Percentiles rank a stretch among this genome's conserved stretches.
Evolutionary conservation across 805 yeast species (phyloP).

Genomic region (Suhomyces xylopsoci): DNA sequence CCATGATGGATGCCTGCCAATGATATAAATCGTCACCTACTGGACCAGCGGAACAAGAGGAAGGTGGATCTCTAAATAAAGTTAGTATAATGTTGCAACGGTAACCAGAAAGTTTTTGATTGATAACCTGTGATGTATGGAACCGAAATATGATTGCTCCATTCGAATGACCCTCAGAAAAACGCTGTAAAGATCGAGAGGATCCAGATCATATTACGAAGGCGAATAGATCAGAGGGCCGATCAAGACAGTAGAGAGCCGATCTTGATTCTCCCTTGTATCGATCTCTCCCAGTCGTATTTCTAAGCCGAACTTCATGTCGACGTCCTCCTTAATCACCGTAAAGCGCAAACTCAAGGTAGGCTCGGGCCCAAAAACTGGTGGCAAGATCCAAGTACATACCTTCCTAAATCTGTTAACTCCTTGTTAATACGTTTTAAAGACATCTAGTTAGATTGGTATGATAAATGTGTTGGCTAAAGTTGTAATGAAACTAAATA

Average conservation of each 20-base stretch:
- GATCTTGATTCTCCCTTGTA: neutral
- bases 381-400: slow-evolving; percentile 34
- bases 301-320: neutral
- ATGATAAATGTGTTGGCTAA: slow-evolving; percentile 1
- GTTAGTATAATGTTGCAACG: slow-evolving; percentile 8
- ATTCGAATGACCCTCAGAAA: neutral
- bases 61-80: slow-evolving; percentile 84
- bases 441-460: slow-evolving; percentile 54
- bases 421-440: slow-evolving; percentile 95
- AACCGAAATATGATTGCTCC: neutral
- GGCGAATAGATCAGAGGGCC: neutral
- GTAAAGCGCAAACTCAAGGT: neutral
- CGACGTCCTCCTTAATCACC: neutral
- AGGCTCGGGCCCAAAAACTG: neutral
- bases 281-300: neutral
- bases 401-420: slow-evolving; percentile 91
- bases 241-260: neutral
- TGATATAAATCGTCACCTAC: slow-evolving; percentile 96
- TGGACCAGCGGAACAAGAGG: slow-evolving; percentile 98
- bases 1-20: slow-evolving; percentile 99
- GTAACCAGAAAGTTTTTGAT: neutral
- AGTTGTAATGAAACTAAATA: slow-evolving; percentile 3
- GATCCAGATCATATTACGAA: neutral
- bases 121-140: neutral
- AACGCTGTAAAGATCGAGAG: neutral